These are phyloP conservation scores for Galerina sulciceps DNA, from an alignment of 768 basidiomycete species.

Conservation along the genomic window DNA sequence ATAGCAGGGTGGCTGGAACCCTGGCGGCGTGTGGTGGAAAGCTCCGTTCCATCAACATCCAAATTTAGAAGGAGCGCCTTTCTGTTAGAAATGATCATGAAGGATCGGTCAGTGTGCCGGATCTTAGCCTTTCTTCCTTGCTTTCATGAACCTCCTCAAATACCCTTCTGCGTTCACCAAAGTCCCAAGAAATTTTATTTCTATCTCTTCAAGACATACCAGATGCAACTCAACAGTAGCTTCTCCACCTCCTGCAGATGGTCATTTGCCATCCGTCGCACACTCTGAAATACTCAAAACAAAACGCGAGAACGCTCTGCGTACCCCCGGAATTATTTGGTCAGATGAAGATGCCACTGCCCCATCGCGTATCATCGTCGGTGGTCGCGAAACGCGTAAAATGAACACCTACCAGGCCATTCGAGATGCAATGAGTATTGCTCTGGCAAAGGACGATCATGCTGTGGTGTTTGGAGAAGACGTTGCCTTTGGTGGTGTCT, in stretches of 20 bases:
- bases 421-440: conserved; percentile 88
- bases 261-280: conserved; percentile 74
- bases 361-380: conserved; percentile 52
- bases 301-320: conserved; percentile 72
- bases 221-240: conserved; percentile 63
- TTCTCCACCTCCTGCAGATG: conserved; percentile 73
- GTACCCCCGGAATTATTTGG: conserved; percentile 77
- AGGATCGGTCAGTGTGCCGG: conserved; percentile 32
- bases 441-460: conserved; percentile 81
- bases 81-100: conserved; percentile 17
- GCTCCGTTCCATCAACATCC: conserved; percentile 8
- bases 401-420: conserved; percentile 97
- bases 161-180: conserved; percentile 20
- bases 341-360: conserved; percentile 57
- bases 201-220: conserved; percentile 25
- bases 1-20: conserved; percentile 37
- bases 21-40: conserved; percentile 2
- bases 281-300: conserved; percentile 65
- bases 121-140: conserved; percentile 42
- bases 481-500: conserved; percentile 94
- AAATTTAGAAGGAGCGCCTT: conserved; percentile 22
- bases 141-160: conserved; percentile 40
- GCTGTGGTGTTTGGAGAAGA: conserved; percentile 92
- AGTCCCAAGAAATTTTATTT: conserved; percentile 21
- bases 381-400: conserved; percentile 86